Evolutionary conservation across 2,329 filamentous ascomycete species (phyloP), one percentile per base, ranked within the genome.

Genomic region (Dendryphion nanum): DNA sequence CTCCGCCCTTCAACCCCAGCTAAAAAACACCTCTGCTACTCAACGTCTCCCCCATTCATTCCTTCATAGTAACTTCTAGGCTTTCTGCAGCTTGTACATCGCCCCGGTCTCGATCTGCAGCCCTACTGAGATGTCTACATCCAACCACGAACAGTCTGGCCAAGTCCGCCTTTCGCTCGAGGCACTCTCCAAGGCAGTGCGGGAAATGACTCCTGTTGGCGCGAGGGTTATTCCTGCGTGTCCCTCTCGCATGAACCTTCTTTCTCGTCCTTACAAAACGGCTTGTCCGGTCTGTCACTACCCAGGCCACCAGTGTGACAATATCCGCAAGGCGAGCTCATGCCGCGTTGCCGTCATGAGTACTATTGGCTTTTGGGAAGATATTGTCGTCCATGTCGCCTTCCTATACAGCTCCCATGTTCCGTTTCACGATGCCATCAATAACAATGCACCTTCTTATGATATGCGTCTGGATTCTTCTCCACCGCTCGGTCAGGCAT

Each of bases 301-400:
- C n/a, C 45, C 50, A 5, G 50, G 52, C n/a, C 52, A 54, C 33
- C 20, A 46, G 2, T 45, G 40, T 14, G 2, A 18, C 19, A 38
- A 47, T 21, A 35, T 48, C 41, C 31, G 42, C 13, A 38, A 45
- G 4, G 31, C 49, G 4, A 20, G 30, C 12, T 20, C 33, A 6
- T 56, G 49, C 36, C 44, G 40, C 28, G 18, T 15, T 16, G 52
- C 48, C 12, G 33, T 56, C 10, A 19, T 50, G 19, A 41, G 37
- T 3, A 44, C 45, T 21, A 34, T 51, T 16, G 34, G 38, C 20
- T 54, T 52, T 34, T 56, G 52, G 52, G 47, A 53, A 20, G 45
- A 47, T 24, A 30, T 47, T 13, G 17, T 26, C 4, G 29, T 17
- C 4, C 35, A 48, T n/a, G 17, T 51, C n/a, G 14, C 35, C 2